A percentile compares a stretch with the other conserved stretches of the same genome.
Conservation (phyloP, 345 rosid species). For the Brassica carinata region DNA sequence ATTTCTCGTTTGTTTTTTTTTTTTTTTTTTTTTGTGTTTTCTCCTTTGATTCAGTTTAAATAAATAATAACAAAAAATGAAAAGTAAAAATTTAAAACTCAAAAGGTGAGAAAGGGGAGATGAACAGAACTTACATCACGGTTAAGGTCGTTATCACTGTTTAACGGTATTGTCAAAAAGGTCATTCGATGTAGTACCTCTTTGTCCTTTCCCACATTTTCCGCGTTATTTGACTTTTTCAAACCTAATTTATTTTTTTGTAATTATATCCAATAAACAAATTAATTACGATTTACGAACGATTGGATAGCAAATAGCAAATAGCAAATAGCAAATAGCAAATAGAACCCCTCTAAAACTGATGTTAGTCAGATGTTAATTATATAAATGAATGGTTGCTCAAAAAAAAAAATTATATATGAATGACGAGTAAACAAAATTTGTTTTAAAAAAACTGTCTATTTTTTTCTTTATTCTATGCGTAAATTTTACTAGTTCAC, state of each 20-base stretch:
- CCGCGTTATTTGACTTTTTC: conserved; percentile 37
- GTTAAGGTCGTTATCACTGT: conserved; percentile 39
- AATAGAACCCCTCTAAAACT: background rate
- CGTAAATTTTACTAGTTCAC: background rate
- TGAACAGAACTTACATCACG: conserved; percentile 24
- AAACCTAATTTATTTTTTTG: background rate
- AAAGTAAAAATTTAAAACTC: background rate
- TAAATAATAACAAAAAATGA: background rate
- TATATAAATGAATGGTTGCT: background rate
- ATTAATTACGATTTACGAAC: background rate
- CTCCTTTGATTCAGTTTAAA: background rate
- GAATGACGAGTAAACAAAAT: background rate
- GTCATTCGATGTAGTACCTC: background rate
- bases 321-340: background rate
- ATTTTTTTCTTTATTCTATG: background rate
- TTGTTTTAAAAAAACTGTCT: background rate
- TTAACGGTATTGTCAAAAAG: conserved; percentile 36
- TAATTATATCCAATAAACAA: background rate
- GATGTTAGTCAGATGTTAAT: background rate
- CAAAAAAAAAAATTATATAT: background rate
- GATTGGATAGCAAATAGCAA: background rate
- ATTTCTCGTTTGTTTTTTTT: conserved; percentile 19
- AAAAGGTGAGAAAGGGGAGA: conserved; percentile 2
- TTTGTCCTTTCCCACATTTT: conserved; percentile 26
- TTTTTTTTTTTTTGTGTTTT: conserved; percentile 16